A percentile compares a stretch with the other conserved stretches of the same genome.
Conservation (phyloP, 257 asterid species). For the Solanum tacnaense region DNA sequence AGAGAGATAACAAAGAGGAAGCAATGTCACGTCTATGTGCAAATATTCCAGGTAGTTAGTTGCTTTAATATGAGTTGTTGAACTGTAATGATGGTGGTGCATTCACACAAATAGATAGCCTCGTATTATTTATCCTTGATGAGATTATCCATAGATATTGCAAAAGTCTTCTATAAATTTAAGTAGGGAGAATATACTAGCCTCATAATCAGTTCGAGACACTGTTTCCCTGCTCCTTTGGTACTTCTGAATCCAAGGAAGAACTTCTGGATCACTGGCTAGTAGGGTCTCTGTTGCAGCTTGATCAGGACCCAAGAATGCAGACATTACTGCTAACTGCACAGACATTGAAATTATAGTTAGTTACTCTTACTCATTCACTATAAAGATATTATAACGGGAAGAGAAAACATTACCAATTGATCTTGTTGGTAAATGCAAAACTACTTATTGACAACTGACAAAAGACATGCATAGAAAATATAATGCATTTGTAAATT, state of each 20-base stretch:
- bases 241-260: constrained; percentile 90
- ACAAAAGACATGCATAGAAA: background rate
- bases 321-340: constrained; percentile 92
- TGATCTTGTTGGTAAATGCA: background rate
- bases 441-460: background rate
- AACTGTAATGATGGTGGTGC: background rate
- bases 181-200: background rate
- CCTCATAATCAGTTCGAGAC: constrained; percentile 91
- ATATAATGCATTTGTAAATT: background rate
- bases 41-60: background rate
- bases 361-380: background rate
- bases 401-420: background rate
- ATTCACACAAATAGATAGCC: background rate
- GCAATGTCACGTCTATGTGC: background rate
- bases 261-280: constrained; percentile 72
- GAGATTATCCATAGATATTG: background rate
- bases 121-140: background rate
- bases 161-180: background rate
- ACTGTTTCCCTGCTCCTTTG: constrained; percentile 95
- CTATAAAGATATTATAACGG: background rate
- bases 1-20: background rate
- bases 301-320: constrained; percentile 92
- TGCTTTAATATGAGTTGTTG: background rate
- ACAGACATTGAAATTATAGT: background rate
- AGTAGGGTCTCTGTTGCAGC: constrained; percentile 66